A percentile compares a stretch with the other conserved stretches of the same genome.
Conservation (phyloP, 176 grass and related monocot species). For the Paspalum vaginatum region DNA sequence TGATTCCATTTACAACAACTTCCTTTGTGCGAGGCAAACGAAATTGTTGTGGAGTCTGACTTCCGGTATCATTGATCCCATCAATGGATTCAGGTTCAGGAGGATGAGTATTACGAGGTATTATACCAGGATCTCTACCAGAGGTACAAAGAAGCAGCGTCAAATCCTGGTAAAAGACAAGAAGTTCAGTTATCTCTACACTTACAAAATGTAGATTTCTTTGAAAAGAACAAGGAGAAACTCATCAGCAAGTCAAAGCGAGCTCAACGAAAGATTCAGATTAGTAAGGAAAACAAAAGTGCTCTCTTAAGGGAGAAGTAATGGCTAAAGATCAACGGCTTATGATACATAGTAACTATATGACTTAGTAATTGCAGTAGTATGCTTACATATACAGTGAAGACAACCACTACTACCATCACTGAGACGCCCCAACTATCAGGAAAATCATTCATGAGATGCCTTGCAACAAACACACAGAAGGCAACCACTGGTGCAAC, state of each 20-base stretch:
- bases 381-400: constrained; percentile 93
- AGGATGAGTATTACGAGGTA: constrained; percentile 81
- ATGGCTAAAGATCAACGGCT: not conserved
- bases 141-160: constrained; percentile 75
- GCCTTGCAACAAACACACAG: constrained; percentile 79
- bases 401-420: constrained; percentile 81
- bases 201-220: constrained; percentile 7
- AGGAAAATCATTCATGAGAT: constrained; percentile 82
- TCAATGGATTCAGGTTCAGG: constrained; percentile 72
- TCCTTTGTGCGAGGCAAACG: constrained; percentile 81
- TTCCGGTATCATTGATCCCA: constrained; percentile 44
- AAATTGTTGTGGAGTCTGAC: constrained; percentile 70
- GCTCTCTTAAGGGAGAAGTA: not conserved
- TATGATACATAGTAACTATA: constrained; percentile 2
- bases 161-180: constrained; percentile 71
- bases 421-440: constrained; percentile 73
- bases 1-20: constrained; percentile 77
- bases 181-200: constrained; percentile 15
- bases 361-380: not conserved
- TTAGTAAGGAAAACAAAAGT: constrained; percentile 18
- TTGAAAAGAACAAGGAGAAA: constrained; percentile 19
- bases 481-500: constrained; percentile 72
- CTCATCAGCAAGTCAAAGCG: not conserved
- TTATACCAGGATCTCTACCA: constrained; percentile 91
- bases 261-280: not conserved